Conservation (phyloP, 108 stramenopile species). For the Chaetoceros tenuissimus region DNA sequence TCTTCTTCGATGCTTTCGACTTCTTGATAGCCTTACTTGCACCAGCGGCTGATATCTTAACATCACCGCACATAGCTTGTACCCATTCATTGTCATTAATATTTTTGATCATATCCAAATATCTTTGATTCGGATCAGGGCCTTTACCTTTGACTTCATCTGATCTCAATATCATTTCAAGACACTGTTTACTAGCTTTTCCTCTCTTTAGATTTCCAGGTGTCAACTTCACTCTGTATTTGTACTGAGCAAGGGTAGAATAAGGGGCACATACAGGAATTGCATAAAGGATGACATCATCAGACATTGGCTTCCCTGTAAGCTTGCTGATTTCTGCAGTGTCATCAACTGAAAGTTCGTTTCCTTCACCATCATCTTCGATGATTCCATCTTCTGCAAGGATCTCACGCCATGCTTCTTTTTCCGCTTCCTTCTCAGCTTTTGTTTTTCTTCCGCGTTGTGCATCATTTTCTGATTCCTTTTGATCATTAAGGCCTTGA, state of each 20-base stretch:
- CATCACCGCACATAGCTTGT: constrained; percentile 67
- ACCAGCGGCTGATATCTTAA: constrained; percentile 75
- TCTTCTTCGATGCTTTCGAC: constrained; percentile 34
- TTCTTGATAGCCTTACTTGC: constrained; percentile 64
- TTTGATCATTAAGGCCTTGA: constrained; percentile 17
- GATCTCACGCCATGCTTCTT: constrained; percentile 65
- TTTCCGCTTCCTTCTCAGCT: constrained; percentile 62
- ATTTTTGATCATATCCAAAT: constrained; percentile 63
- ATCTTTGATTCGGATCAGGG: constrained; percentile 19
- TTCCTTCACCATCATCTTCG: constrained; percentile 33
- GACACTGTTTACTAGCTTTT: constrained; percentile 76
- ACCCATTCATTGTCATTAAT: constrained; percentile 82
- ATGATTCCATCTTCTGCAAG: constrained; percentile 71
- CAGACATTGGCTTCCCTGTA: constrained; percentile 71
- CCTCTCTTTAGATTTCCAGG: constrained; percentile 82
- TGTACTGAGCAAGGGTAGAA: constrained; percentile 72
- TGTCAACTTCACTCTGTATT: constrained; percentile 80
- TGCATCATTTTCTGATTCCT: constrained; percentile 1
- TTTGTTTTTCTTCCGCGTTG: constrained; percentile 51
- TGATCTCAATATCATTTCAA: constrained; percentile 61
- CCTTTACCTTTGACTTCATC: constrained; percentile 17
- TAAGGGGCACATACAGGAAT: constrained; percentile 94
- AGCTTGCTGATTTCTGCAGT: constrained; percentile 64
- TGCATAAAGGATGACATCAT: constrained; percentile 82
- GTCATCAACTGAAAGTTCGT: constrained; percentile 58